A percentile compares a stretch with the other conserved stretches of the same genome.
phyloP scores from a whole-genome alignment of 306 rosid species.

The Castanospermum australe region DNA sequence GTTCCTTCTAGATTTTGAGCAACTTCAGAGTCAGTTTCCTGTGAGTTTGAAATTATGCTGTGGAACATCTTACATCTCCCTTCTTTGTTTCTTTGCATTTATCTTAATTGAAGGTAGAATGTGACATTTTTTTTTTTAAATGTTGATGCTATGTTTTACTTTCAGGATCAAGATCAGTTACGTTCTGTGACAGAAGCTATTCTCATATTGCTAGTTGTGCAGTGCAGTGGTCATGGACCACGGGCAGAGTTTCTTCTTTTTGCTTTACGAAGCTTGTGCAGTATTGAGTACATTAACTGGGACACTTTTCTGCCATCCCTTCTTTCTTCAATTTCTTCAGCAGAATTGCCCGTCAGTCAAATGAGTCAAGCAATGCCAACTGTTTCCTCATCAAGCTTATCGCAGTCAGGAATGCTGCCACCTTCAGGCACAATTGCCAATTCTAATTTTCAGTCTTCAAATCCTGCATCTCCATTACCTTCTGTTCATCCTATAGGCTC shows the following conservation, averaged over 20 bases:
- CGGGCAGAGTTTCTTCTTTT: conserved; percentile 90
- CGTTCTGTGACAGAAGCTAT: conserved; percentile 81
- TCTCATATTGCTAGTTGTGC: conserved; percentile 77
- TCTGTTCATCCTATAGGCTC: conserved; percentile 88
- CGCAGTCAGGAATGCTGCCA: conserved; percentile 76
- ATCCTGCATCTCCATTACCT: conserved; percentile 91
- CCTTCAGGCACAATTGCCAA: conserved; percentile 52
- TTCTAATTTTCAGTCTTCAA: conserved; percentile 78
- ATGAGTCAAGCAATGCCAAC: conserved; percentile 61
- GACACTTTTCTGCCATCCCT: conserved; percentile 83
- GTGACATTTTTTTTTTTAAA: not conserved
- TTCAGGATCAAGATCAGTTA: conserved; percentile 93
- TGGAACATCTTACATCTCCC: not conserved
- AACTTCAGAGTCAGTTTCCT: conserved; percentile 82
- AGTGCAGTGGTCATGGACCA: conserved; percentile 88
- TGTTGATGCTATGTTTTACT: conserved; percentile 17
- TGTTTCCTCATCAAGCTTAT: conserved; percentile 58
- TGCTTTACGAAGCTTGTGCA: conserved; percentile 72
- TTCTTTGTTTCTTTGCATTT: not conserved
- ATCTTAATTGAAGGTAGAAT: conserved; percentile 4
- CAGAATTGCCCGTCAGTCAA: conserved; percentile 75
- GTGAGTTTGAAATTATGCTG: conserved; percentile 49
- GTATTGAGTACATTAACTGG: conserved; percentile 85
- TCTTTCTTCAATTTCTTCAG: conserved; percentile 73
- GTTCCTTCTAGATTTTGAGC: conserved; percentile 88